A percentile compares a stretch with the other conserved stretches of the same genome.
phyloP scores from a whole-genome alignment of 2,329 filamentous ascomycete species.

The Colletotrichum aenigma region DNA sequence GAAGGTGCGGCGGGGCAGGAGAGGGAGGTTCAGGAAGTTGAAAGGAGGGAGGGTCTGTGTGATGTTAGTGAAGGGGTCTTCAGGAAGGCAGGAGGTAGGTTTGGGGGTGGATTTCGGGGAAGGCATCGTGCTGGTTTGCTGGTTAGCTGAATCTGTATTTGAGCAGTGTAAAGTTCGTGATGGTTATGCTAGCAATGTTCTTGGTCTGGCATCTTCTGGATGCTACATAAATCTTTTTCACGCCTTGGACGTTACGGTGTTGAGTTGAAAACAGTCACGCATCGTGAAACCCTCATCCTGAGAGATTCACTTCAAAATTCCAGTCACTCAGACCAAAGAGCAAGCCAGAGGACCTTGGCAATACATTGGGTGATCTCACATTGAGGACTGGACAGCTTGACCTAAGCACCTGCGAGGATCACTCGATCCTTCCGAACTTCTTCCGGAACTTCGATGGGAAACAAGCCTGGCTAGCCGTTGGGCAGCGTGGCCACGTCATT shows the following conservation, averaged over 20 bases:
- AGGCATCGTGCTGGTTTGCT: not conserved
- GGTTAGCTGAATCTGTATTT: not conserved
- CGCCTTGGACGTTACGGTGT: not conserved
- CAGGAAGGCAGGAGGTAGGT: not conserved
- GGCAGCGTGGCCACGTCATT: not conserved
- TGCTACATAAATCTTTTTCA: not conserved
- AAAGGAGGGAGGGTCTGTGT: not conserved
- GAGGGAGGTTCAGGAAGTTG: not conserved
- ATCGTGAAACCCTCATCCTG: not conserved
- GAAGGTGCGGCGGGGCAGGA: not conserved
- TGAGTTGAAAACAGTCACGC: not conserved
- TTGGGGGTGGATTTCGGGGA: not conserved
- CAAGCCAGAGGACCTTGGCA: too few relatives aligned
- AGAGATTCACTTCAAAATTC: not conserved
- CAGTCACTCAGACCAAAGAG: not conserved
- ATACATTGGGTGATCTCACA: not conserved
- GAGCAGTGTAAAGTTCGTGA: not conserved
- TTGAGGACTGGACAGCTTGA: not conserved
- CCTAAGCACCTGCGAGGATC: not conserved
- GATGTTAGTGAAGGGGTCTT: not conserved
- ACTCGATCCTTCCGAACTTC: not conserved
- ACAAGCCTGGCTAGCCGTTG: not conserved
- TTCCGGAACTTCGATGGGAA: fast-evolving
- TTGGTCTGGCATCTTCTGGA: not conserved
- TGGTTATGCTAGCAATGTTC: not conserved